Evolutionary conservation across 2,329 filamentous ascomycete genomes (phyloP), one percentile per base, ranked within the genome.

Genomic region (Shiraia bambusicola): DNA sequence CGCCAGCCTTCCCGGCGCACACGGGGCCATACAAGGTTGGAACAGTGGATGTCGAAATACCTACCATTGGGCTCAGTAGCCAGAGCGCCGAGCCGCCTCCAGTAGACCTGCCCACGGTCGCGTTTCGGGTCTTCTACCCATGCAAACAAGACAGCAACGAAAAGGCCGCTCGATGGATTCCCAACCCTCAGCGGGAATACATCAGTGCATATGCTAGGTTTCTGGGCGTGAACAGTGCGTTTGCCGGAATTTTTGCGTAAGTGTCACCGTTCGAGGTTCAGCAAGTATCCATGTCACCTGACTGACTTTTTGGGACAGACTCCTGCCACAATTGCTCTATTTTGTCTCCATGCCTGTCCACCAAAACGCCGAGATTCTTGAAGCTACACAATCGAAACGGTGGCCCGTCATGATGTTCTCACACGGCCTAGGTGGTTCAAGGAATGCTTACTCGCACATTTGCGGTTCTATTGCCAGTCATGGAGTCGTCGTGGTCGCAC

Each of bases 331-430:
- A 48, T 77, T 89, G 27, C 75, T 92, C 1, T 81, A 88, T 64
- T 88, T 85, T 63, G 81, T 87, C 33, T 78, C 82, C 2, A 84
- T 92, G 17, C 87, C 87, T 5, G 86, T 81, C 17, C 76, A 82
- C 52, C 83, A 87, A 54, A 87, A 90, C 62, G 87, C 87, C 9
- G 74, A 77, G 5, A 67, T 91, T 6, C 76, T 83, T 27, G 61
- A 69, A 24, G 65, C 67, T 2, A 72, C 61, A 45, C 73, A 44
- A 59, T 81, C 44, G 44, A 71, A 75, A 41, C 74, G 81, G 71
- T 93, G 87, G 85, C 88, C 89, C 0, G 86, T 88, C 0, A 83
- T 89, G 73, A 75, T 95, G 49, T 94, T 95, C 69, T 93, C 88
- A 1, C 89, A 95, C 62, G 89, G 89, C 1, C 75, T 95, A 1